A percentile compares a stretch with the other conserved stretches of the same genome.
phyloP scores from a whole-genome alignment of 2,329 filamentous ascomycete species.

The Fusarium brevicatenulatum region DNA sequence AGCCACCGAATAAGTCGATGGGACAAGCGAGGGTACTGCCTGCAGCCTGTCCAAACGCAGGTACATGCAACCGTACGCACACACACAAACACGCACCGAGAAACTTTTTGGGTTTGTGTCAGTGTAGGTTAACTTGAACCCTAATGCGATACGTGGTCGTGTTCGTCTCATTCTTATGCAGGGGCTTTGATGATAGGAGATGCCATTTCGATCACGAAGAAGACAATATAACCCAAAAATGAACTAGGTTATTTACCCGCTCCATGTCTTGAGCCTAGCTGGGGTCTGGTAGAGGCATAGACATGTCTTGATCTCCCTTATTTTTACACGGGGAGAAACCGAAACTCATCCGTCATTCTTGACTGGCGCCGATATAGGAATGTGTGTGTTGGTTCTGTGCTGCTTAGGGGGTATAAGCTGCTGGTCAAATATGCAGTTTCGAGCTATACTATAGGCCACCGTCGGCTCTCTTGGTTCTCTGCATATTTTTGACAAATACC shows the following conservation, averaged over 20 bases:
- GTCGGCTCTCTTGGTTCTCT: neutral
- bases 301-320: slow-evolving; percentile 29
- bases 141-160: neutral
- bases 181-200: neutral
- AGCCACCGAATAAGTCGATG: slow-evolving; percentile 28
- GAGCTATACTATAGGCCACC: neutral
- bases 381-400: slow-evolving; percentile 13
- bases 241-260: slow-evolving; percentile 20
- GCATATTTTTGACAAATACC: neutral
- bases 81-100: neutral
- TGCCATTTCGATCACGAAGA: neutral
- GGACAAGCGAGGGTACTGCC: slow-evolving; percentile 27
- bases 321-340: slow-evolving; percentile 5
- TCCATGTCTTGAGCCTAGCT: slow-evolving; percentile 24
- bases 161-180: slow-evolving; percentile 8
- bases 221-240: slow-evolving; percentile 13
- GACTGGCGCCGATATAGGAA: neutral
- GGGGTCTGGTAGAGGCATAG: slow-evolving; percentile 1
- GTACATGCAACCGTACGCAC: slow-evolving; percentile 14
- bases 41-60: slow-evolving; percentile 25
- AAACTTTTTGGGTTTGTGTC: slow-evolving; percentile 5
- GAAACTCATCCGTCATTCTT: neutral
- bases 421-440: neutral
- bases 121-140: slow-evolving; percentile 5
- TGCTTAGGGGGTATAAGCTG: slow-evolving; percentile 3